A percentile compares a stretch with the other conserved stretches of the same genome.
Evolutionary conservation across 2,329 filamentous ascomycete genomes (phyloP).

Genomic region (Xylariales sp.): DNA sequence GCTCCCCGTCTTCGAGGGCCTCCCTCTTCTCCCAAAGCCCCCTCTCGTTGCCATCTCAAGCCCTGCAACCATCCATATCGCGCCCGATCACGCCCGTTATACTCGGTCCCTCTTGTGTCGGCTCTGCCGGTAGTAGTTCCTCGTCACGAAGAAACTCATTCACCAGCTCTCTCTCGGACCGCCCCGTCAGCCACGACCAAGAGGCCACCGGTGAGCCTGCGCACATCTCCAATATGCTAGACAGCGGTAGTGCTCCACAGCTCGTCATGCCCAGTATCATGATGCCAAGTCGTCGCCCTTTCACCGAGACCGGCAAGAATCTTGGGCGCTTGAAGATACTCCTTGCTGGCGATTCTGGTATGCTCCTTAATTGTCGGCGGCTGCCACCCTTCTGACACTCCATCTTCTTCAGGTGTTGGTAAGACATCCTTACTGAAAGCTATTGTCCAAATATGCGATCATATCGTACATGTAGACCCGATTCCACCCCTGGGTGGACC

Average conservation of each 20-base stretch:
- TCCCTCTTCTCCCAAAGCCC: constrained; percentile 51
- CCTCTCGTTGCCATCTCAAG: constrained; percentile 46
- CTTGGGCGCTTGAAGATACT: constrained; percentile 92
- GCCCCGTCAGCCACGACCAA: constrained; percentile 58
- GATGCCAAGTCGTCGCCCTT: constrained; percentile 89
- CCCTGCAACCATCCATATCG: constrained; percentile 52
- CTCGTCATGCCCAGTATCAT: constrained; percentile 98
- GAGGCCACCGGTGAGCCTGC: constrained; percentile 57
- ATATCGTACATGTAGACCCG: constrained; percentile 93
- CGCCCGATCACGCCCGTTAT: constrained; percentile 60
- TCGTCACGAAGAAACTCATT: constrained; percentile 64
- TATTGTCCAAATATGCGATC: constrained; percentile 85
- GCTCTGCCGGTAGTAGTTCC: constrained; percentile 59
- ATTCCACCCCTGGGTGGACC: constrained; percentile 54
- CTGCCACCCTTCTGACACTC: constrained; percentile 39
- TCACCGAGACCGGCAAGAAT: constrained; percentile 85
- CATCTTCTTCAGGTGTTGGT: constrained; percentile 71
- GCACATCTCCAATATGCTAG: constrained; percentile 57
- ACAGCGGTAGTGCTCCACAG: constrained; percentile 73
- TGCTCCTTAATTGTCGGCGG: constrained; percentile 36
- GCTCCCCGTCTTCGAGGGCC: constrained; percentile 48
- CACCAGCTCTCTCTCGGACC: constrained; percentile 60
- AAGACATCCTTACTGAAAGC: constrained; percentile 92
- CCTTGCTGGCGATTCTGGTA: constrained; percentile 82
- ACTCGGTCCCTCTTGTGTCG: constrained; percentile 54